Conservation (phyloP, 495 filamentous ascomycete species). For the Cenococcum geophilum region DNA sequence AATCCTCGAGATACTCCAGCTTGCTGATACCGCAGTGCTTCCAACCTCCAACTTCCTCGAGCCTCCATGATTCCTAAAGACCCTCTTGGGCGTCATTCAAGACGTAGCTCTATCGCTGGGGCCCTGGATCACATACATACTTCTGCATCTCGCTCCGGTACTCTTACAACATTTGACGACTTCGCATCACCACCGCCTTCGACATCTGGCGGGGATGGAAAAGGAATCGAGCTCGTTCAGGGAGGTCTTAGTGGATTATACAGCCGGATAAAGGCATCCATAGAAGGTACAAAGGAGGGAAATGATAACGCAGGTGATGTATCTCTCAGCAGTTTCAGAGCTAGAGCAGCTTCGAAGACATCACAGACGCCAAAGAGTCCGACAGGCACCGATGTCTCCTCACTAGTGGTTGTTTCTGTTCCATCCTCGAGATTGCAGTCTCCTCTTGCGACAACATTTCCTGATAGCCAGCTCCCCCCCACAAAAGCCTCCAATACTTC, state of each 20-base stretch:
- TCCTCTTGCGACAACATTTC: constrained; percentile 25
- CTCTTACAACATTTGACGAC: constrained; percentile 83
- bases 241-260: constrained; percentile 83
- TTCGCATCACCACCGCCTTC: constrained; percentile 59
- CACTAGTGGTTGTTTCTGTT: constrained; percentile 30
- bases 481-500: constrained; percentile 26
- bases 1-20: constrained; percentile 2
- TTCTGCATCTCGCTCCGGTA: constrained; percentile 69
- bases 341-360: constrained; percentile 12
- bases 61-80: constrained; percentile 3
- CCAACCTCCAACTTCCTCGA: not conserved
- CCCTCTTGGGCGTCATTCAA: not conserved
- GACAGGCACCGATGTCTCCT: constrained; percentile 26
- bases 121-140: constrained; percentile 80
- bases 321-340: constrained; percentile 23
- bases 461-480: constrained; percentile 18
- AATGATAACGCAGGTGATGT: constrained; percentile 20
- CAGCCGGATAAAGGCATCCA: constrained; percentile 69
- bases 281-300: constrained; percentile 59
- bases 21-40: not conserved
- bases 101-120: constrained; percentile 46
- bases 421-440: constrained; percentile 29
- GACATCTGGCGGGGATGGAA: constrained; percentile 53
- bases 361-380: constrained; percentile 20
- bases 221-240: constrained; percentile 65